These are phyloP conservation scores for Ciborinia camelliae DNA, from an alignment of 2,329 filamentous ascomycete genomes.

Conservation along the genomic window DNA sequence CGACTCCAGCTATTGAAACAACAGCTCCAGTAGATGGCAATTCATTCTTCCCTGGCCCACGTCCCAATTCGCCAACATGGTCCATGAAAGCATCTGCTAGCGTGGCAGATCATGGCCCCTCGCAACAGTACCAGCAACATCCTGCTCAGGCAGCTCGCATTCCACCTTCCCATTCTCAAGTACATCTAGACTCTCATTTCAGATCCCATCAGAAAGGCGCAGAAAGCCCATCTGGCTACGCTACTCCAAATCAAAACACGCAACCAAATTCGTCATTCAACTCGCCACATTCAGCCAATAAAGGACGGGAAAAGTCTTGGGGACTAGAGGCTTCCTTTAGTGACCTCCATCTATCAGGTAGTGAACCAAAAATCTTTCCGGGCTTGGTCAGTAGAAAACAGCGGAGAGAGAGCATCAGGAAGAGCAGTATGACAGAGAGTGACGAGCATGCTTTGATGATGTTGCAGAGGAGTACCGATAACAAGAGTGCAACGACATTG, in stretches of 20 bases:
- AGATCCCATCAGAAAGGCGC: slow-evolving; percentile 20
- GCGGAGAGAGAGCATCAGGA: slow-evolving; percentile 30
- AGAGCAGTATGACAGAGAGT: slow-evolving; percentile 33
- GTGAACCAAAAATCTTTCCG: slow-evolving; percentile 68
- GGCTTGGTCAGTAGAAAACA: slow-evolving; percentile 55
- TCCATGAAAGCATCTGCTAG: slow-evolving; percentile 35
- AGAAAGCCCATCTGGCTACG: slow-evolving; percentile 22
- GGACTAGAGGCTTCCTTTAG: slow-evolving; percentile 39
- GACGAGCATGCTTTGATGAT: slow-evolving; percentile 25
- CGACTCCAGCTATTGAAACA: slow-evolving; percentile 19
- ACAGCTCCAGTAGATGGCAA: slow-evolving; percentile 31
- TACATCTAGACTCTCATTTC: slow-evolving; percentile 26
- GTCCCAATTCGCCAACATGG: slow-evolving; percentile 36
- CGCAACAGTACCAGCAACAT: slow-evolving; percentile 34
- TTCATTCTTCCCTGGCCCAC: slow-evolving; percentile 29
- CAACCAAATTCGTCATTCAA: slow-evolving; percentile 17
- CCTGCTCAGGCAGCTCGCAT: slow-evolving; percentile 37
- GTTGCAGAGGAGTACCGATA: background rate
- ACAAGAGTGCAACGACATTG: background rate
- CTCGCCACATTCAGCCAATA: slow-evolving; percentile 26
- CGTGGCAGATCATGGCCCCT: slow-evolving; percentile 12
- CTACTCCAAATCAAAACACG: slow-evolving; percentile 18
- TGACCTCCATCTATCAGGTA: slow-evolving; percentile 51
- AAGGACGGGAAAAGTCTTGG: slow-evolving; percentile 40
- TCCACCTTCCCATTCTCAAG: slow-evolving; percentile 30